Evolutionary conservation across 768 basidiomycete species (phyloP), one percentile per base, ranked within the genome.

Genomic region (Lactifluus rugatus): DNA sequence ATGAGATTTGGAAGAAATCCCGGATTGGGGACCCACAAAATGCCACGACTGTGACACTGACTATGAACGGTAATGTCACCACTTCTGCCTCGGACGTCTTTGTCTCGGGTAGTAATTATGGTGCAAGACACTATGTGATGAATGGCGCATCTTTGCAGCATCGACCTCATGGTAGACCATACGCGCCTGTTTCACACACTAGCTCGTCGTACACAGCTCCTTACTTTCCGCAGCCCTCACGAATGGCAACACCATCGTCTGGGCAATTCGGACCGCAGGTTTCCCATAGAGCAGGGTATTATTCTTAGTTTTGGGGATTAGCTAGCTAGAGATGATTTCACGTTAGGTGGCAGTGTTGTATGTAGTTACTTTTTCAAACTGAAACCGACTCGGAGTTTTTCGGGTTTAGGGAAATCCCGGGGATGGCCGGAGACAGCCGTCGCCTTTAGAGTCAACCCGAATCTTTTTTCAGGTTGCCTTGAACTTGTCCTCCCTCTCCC

Each of bases 1-100:
- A 86, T 64, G 79, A 78, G 60, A 78, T 83, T 36, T 89, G 87
- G 87, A 90, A 89, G 74, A 87, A 85, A 70, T 75, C 77, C 7
- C 74, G 77, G 17, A 57, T 70, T 34, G 73, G 76, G 34, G 58
- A 57, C 39, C 51, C 59, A 10, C 23, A 57, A 21, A 63, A 65
- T 9, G 54, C 21, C 28, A 48, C 61, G 23, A 58, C 65, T 36
- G 32, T 55, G 53, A 56, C 54, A 41, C 57, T 50, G 44, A 49
- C 36, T 48, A 21, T 47, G 54, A 58, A 53, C 32, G 61, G 57
- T 47, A 62, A 56, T 59, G 63, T 54, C 61, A 47, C 54, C 54
- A 53, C 16, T 52, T 58, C 54, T 54, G 31, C 55, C 48, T 58
- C 57, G 42, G 53, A 50, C 19, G 48, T 39, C 17, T 42, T 55